Base-by-base conservation (phyloP, 306 rosid genomes). In the Cucumis cinereus region DNA sequence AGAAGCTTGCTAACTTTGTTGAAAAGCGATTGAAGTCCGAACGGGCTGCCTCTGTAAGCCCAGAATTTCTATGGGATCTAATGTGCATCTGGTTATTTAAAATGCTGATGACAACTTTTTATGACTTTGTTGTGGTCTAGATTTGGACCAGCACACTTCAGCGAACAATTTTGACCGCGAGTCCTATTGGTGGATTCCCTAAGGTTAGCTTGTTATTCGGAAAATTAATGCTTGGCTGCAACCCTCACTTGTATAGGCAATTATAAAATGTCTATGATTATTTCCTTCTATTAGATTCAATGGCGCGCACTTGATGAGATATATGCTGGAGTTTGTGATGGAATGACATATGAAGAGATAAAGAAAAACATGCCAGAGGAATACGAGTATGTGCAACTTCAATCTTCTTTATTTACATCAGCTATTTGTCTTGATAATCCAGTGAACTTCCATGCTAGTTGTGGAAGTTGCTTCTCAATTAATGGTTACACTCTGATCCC, bases 261-360 rank as follows among this genome's bases (percentile, higher is more conserved):
- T 57, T 28, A 40, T 77, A 53, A 10, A 33, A 71, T 36, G 54
- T 79, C 77, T 50, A 43, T 20, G n/a, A 3, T 57, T 74, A 57
- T 36, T 36, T 76, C 50, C 70, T 76, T 60, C 75, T 81, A 68
- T 75, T 80, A 94, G 99, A 90, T 94, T 80, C 97, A 92, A 90
- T 94, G 99, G 98, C 96, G 97, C n/a, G 97, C 99, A 60, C 89
- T 94, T 76, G 99, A 94, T 77, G 99, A 94, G 87, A 94, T 94
- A 84, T 79, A 94, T 76, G 86, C 82, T 20, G 99, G 99, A 30
- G 99, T 90, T 11, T 94, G 99, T 71, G 99, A 92, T 87, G 99
- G 97, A 54, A 94, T 94, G 97, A 89, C 93, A 1, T 92, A 90
- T 67, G 97, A 90, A 74, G 97, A 94, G 85, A 90, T 92, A 86